Evolutionary conservation across 192 early-diverging fungal genomes (phyloP), one percentile per base, ranked within the genome.

Genomic region (Haplosporangium gracile): DNA sequence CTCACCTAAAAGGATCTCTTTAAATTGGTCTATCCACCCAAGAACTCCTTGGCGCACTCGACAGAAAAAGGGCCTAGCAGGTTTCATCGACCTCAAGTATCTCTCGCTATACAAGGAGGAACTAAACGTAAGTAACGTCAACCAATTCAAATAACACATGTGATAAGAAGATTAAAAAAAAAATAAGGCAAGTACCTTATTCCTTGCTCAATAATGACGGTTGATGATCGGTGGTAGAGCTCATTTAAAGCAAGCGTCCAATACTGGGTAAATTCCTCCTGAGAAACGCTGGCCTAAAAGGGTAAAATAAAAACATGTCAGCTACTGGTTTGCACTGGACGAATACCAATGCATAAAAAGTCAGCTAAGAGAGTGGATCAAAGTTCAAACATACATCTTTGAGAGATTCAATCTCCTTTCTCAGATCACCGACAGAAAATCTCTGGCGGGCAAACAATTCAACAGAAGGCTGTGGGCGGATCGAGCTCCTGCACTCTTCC

Each of bases 161-260:
- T n/a, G 15, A 9, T 15, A 11, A 13, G 11, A 11, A 10, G 36
- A 36, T 36, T 29, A 63, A 26, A n/a, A 55, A 55, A 2, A 47
- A 51, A 18, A 1, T 20, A n/a, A 5, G 0, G 15, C 29, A 65
- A 40, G 29, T 69, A 75, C 57, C 36, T n/a, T 42, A 51, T 47
- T 24, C 70, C 60, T 68, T 60, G 43, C 47, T 77, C 82, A 34
- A 65, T 29, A 20, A 55, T 29, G 11, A 83, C 26, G 18, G 57
- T 78, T n/a, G 57, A 60, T 26, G 75, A 73, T 42, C 82, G 24
- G 5, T 70, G 53, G 43, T 65, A 47, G 1, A 75, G 63, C 55
- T 82, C 80, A 32, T 51, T 68, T 60, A 89, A 65, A 1, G 88
- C 88, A 18, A 89, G 68, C 2, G 42, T 16, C 88, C 88, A 89